Evolutionary conservation across 78 protist species (phyloP), one percentile per base, ranked within the genome.

Genomic region (Speleostelium caveatum): DNA sequence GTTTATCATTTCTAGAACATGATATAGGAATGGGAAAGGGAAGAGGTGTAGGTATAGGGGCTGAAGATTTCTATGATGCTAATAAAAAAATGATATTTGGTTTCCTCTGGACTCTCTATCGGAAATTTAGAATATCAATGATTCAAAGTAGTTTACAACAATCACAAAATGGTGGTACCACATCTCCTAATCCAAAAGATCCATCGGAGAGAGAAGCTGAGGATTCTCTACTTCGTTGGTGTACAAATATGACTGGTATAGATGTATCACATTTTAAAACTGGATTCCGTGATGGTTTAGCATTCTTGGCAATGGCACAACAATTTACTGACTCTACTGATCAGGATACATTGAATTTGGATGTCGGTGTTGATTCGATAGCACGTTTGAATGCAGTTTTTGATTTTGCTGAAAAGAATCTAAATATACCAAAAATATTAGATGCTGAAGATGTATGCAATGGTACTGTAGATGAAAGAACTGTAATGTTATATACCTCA

Each of bases 401-500:
- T 67, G 86, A 74, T 68, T 74, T 75, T 67, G 93, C 93, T 14
- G 93, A 86, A 49, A 86, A 89, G 87, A 53, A 76, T 33, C n/a
- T 75, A 19, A 53, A 55, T 14, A 89, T 89, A 16, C 94, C 94
- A 10, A 76, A 75, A 51, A 16, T 89, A 12, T 45, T 89, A 42
- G 94, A 89, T 49, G 90, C 94, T 5, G 94, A 89, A 5, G 94
- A 89, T 6, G 39, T 89, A 1, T 36, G 56, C 5, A 92, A 75
- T 42, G 96, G 96, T 0, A 71, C 72, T 8, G 90, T 67, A 0
- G 96, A 93, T 26, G 96, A 93, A 41, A 63, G 96, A 14, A 72
- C 96, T 1, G 67, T 93, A 1, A 68, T 86, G 79, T 53, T 93
- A 12, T 93, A 93, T 21, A 77, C 87, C 0, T 61, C 79, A 4